phyloP scores from a whole-genome alignment of 2,329 filamentous ascomycete species.

The Simplicillium aogashimaense region DNA sequence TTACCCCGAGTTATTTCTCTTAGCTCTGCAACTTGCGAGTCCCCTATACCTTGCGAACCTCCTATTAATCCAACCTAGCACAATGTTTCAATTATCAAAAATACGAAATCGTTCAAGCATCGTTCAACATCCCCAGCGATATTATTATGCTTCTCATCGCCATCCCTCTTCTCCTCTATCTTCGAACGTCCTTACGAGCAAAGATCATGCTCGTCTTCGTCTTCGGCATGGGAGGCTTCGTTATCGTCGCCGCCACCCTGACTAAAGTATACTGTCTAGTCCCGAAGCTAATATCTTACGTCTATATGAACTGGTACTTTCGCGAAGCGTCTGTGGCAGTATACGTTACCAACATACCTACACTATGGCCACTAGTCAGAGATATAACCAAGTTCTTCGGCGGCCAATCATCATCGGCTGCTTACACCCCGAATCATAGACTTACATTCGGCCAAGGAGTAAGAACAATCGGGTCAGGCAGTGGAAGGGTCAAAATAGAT shows the following conservation, averaged over 20 bases:
- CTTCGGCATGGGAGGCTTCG: conserved; percentile 39
- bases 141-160: conserved; percentile 35
- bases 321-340: conserved; percentile 43
- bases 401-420: too few relatives aligned
- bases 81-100: conserved; percentile 36
- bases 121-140: conserved; percentile 38
- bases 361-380: conserved; percentile 41
- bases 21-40: not conserved
- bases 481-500: too few relatives aligned
- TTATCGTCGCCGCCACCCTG: conserved; percentile 29
- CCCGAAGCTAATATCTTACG: conserved; percentile 12
- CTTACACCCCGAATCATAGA: too few relatives aligned
- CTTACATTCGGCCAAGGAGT: too few relatives aligned
- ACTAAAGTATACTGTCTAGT: conserved; percentile 36
- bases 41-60: too few relatives aligned
- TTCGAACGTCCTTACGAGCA: conserved; percentile 30
- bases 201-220: conserved; percentile 34
- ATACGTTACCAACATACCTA: conserved; percentile 41
- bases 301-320: conserved; percentile 40
- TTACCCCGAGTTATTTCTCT: not conserved
- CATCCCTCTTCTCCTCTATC: conserved; percentile 31
- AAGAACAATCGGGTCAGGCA: too few relatives aligned
- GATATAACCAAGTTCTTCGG: conserved; percentile 11
- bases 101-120: conserved; percentile 35
- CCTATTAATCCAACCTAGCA: conserved; percentile 6